phyloP scores from a whole-genome alignment of 1,284 basidiomycete genomes.

The Schizopora paradoxa region DNA sequence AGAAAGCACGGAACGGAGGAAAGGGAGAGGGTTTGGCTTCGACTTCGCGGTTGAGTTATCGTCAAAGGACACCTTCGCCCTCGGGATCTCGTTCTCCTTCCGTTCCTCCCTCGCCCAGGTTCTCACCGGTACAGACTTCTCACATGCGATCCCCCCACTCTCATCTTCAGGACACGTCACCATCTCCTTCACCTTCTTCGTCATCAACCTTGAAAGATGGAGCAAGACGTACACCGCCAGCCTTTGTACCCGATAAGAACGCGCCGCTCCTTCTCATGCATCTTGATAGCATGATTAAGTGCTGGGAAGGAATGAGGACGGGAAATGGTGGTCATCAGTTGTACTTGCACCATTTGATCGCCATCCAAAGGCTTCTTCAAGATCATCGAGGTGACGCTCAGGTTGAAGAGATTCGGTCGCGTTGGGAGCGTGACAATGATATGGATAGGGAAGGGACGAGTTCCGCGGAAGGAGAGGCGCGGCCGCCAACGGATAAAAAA shows the following conservation, averaged over 20 bases:
- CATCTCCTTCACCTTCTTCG: not conserved
- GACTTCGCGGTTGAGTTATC: too few relatives aligned
- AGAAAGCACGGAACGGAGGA: too few relatives aligned
- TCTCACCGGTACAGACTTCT: too few relatives aligned
- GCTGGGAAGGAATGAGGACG: not conserved
- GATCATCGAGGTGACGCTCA: conserved; percentile 2
- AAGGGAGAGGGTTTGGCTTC: too few relatives aligned
- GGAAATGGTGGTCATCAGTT: not conserved
- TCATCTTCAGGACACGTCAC: not conserved
- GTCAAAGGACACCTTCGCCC: too few relatives aligned
- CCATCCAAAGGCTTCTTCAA: conserved; percentile 1
- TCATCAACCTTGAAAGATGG: too few relatives aligned
- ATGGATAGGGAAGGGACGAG: not conserved
- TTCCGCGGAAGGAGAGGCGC: not conserved
- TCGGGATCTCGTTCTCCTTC: too few relatives aligned
- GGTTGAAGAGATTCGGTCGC: not conserved
- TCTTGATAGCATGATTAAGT: not conserved
- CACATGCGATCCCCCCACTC: too few relatives aligned
- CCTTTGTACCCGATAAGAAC: not conserved
- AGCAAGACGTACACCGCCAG: not conserved
- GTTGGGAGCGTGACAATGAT: not conserved
- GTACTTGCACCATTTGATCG: not conserved
- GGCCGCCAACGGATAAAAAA: not conserved
- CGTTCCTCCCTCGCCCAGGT: too few relatives aligned
- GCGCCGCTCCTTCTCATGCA: not conserved